Evolutionary conservation across 768 basidiomycete genomes (phyloP), one percentile per base, ranked within the genome.

Genomic region (Artomyces pyxidatus): DNA sequence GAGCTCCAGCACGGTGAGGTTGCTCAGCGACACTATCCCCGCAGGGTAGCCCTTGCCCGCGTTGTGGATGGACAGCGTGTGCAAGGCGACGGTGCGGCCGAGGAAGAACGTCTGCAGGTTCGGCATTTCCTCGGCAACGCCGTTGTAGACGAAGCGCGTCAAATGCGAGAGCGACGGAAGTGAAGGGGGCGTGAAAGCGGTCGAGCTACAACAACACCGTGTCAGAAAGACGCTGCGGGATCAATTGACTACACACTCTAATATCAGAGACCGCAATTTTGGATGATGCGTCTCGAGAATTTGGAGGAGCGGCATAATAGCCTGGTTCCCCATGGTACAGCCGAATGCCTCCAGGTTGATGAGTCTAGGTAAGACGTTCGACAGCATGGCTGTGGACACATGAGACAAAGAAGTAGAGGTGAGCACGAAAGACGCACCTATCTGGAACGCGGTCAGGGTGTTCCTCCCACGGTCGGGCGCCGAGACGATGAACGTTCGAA

Each of bases 291-390:
- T 62, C 53, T 83, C 76, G 12, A 86, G 61, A 4, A 78, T 70
- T 6, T 71, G 68, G 28, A 84, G 61, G 23, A 84, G 69, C 2
- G 74, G 70, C 9, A 68, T 56, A 39, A 83, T 72, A 28, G 76
- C 71, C 16, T 79, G 77, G 30, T 67, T 71, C 2, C 72, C 67
- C 14, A 81, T 79, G 14, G 74, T 73, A 37, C 82, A 77, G 59
- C 80, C 76, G 2, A 83, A 73, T 49, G 78, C 79, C 25, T 74
- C 70, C 27, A 86, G 67, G 54, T 78, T 82, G 42, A 64, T 62
- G 25, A 86, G 60, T 57, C 79, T 81, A 8, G 83, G 81, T 9
- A 87, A 67, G 3, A 81, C 80, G 39, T 85, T 86, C 19, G 77
- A 73, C 46, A 86, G 65, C 77, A 86, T 85, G 23, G n/a, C 32